Base-by-base conservation (phyloP, 805 yeast species). In the Suhomyces sp. region DNA sequence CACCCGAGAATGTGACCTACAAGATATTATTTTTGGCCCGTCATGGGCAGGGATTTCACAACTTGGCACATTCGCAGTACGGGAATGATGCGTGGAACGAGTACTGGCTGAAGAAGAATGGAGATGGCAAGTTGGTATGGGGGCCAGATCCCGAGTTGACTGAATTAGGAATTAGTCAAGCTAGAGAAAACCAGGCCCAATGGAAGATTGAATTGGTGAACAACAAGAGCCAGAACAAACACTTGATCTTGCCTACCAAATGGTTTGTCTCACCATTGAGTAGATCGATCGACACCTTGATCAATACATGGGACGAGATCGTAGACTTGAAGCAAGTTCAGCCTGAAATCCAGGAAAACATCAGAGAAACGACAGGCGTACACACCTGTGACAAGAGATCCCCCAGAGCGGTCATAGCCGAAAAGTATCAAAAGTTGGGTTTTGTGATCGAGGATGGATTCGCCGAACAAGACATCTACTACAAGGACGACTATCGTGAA, bases 41-140 rank as follows among this genome's bases (percentile, higher is more conserved):
- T 49, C 85, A 81, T 55, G 84, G 84, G 4, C 81, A 81, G 56
- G 85, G 84, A 1, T 79, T 59, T 60, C 85, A 81, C 59, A 81
- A 81, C 58, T 61, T 70, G 51, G 82, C 80, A 26, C 77, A 78
- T 57, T 48, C 67, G 15, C 68, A 67, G 48, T 80, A 80, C 58
- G 84, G 83, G 13, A 69, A 73, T 35, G 63, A 69, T 35, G 73
- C 59, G 12, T 79, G 83, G 83, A 73, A 78, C 52, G 70, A 68
- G 45, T 62, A 75, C 55, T 80, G 82, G 80, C 69, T 77, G 44
- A 67, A 66, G 42, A 52, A 69, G 31, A 64, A 69, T 45, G 81
- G 81, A 2, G 81, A 80, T 57, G 83, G 81, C 9, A 65, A 73
- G 19, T 61, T 72, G 10, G 69, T 67, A 3, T 81, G 83, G 81